phyloP scores from a whole-genome alignment of 495 filamentous ascomycete genomes.

The Cercophora sp. region DNA sequence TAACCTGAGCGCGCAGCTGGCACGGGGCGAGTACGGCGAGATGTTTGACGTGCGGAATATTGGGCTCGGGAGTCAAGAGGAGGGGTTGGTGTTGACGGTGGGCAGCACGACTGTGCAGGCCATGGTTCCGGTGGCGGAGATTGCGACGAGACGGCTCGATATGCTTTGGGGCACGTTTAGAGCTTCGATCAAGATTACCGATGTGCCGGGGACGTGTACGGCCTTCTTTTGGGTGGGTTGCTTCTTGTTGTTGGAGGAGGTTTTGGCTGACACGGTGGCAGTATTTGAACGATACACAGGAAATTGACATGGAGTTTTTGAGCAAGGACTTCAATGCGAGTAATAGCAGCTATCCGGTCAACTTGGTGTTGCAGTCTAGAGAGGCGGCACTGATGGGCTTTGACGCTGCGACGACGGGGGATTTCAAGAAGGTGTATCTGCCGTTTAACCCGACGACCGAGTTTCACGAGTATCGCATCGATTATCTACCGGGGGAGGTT shows the following conservation, averaged over 20 bases:
- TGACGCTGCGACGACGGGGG: slow-evolving; percentile 52
- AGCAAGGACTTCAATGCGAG: slow-evolving; percentile 51
- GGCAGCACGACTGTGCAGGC: slow-evolving; percentile 40
- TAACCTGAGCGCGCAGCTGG: slow-evolving; percentile 48
- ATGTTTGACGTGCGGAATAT: slow-evolving; percentile 52
- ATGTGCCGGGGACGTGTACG: slow-evolving; percentile 60
- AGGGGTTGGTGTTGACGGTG: slow-evolving; percentile 51
- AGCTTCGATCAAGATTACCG: slow-evolving; percentile 58
- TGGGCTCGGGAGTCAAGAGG: slow-evolving; percentile 30
- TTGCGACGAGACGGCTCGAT: slow-evolving; percentile 54
- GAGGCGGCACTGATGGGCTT: slow-evolving; percentile 50
- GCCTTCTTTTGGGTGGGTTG: slow-evolving; percentile 70
- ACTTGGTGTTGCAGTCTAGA: slow-evolving; percentile 67
- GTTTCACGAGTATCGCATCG: slow-evolving; percentile 75
- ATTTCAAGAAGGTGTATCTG: slow-evolving; percentile 51
- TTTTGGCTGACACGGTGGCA: slow-evolving; percentile 17
- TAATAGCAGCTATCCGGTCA: slow-evolving; percentile 52
- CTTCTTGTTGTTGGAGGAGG: slow-evolving; percentile 15
- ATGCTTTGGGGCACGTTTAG: slow-evolving; percentile 63
- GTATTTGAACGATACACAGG: slow-evolving; percentile 74
- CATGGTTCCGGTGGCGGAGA: slow-evolving; percentile 57
- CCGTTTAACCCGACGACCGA: slow-evolving; percentile 57
- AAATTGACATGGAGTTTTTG: slow-evolving; percentile 76
- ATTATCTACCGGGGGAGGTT: slow-evolving; percentile 59
- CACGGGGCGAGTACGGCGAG: slow-evolving; percentile 64